Conservation (phyloP, 345 rosid genomes). For the Salix viminalis region DNA sequence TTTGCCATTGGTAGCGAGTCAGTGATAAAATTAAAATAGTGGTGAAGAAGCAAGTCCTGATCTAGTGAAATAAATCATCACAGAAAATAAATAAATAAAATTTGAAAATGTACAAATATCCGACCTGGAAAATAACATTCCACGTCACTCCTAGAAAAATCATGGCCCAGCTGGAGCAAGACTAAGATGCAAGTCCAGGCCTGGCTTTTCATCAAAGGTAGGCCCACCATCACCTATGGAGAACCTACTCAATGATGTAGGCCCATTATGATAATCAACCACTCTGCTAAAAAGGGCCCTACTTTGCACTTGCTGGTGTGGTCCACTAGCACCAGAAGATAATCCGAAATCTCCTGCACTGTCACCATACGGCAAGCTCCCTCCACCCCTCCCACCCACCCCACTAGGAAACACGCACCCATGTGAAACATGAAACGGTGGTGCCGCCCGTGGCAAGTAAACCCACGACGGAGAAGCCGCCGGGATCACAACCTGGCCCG, state of each 20-base stretch:
- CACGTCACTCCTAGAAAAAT: constrained; percentile 8
- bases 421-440: constrained; percentile 80
- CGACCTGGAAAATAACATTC: background rate
- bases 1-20: background rate
- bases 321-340: background rate
- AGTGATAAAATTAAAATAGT: background rate
- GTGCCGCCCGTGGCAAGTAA: constrained; percentile 65
- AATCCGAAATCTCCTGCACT: constrained; percentile 29
- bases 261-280: constrained; percentile 9
- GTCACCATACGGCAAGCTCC: constrained; percentile 41
- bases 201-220: constrained; percentile 49
- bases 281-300: constrained; percentile 21
- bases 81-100: constrained; percentile 41
- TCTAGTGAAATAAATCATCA: constrained; percentile 2
- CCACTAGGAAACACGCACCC: constrained; percentile 19
- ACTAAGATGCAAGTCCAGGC: constrained; percentile 73
- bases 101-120: constrained; percentile 44
- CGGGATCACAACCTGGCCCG: constrained; percentile 42
- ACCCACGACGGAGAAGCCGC: constrained; percentile 59
- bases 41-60: background rate
- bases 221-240: constrained; percentile 64
- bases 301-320: constrained; percentile 7
- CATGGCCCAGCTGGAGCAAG: constrained; percentile 72
- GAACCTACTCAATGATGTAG: constrained; percentile 60
- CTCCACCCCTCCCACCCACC: constrained; percentile 33